These are phyloP conservation scores for Ceratobasidium sp. DNA, from an alignment of 1,284 basidiomycete species.

Conservation along the genomic window DNA sequence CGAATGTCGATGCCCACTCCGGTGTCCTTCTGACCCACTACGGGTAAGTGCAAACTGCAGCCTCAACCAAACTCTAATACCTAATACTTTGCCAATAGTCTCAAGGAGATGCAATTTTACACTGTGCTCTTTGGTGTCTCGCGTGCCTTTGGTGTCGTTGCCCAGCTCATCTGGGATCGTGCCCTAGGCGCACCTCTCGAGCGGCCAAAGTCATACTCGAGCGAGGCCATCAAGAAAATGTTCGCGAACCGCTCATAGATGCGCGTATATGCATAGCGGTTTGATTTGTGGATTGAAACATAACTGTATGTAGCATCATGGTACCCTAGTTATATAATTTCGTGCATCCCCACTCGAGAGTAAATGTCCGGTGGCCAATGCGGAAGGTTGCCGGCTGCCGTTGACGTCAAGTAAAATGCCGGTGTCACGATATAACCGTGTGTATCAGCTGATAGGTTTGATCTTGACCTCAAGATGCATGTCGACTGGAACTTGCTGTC, in stretches of 20 bases:
- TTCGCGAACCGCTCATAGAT: slow-evolving; percentile 59
- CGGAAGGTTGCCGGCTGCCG: not conserved
- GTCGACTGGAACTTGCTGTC: slow-evolving; percentile 15
- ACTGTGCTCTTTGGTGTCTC: slow-evolving; percentile 98
- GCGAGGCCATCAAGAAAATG: slow-evolving; percentile 78
- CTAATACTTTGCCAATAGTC: slow-evolving; percentile 57
- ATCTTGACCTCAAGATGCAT: slow-evolving; percentile 15
- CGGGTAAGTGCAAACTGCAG: slow-evolving; percentile 58
- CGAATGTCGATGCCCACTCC: slow-evolving; percentile 97
- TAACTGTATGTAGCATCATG: slow-evolving; percentile 39
- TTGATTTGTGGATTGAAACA: slow-evolving; percentile 26
- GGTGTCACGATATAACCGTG: not conserved
- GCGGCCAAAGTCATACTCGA: slow-evolving; percentile 89
- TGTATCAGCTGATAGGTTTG: not conserved
- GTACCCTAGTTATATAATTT: slow-evolving; percentile 18
- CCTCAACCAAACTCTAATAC: slow-evolving; percentile 22
- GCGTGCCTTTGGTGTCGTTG: slow-evolving; percentile 89
- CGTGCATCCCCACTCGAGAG: slow-evolving; percentile 8
- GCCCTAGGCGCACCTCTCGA: slow-evolving; percentile 93
- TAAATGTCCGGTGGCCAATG: slow-evolving; percentile 22
- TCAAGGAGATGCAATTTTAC: slow-evolving; percentile 93
- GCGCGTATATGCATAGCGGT: not conserved
- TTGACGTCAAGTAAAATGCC: slow-evolving; percentile 12
- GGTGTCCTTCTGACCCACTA: slow-evolving; percentile 94
- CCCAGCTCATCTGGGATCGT: slow-evolving; percentile 95